phyloP scores from a whole-genome alignment of 139 green algal species.

The Tetraselmis striata region DNA sequence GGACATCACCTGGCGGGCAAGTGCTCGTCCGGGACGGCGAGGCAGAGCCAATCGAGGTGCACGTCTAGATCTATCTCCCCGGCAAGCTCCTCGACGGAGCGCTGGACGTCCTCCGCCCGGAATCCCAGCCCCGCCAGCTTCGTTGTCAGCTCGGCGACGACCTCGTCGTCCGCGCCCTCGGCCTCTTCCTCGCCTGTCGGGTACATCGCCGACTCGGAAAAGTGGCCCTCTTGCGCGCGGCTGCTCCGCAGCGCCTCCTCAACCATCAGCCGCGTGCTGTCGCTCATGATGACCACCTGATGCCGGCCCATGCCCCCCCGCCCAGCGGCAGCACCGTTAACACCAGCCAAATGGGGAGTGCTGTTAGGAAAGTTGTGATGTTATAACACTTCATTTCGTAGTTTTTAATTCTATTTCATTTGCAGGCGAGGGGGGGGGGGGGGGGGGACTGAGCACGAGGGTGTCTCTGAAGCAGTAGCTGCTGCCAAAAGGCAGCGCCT shows the following conservation, averaged over 20 bases:
- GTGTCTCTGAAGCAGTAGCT: too few species aligned
- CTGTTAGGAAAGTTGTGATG: too few species aligned
- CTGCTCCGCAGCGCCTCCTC: constrained; percentile 27
- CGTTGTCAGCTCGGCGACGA: constrained; percentile 6
- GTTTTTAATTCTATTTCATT: too few species aligned
- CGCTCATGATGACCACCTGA: constrained; percentile 35
- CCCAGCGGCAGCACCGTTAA: too few species aligned
- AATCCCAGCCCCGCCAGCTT: constrained; percentile 54
- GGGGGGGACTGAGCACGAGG: too few species aligned
- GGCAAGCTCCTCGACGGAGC: background rate
- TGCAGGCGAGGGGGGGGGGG: too few species aligned
- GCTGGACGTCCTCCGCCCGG: constrained; percentile 23
- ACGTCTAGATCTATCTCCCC: constrained; percentile 13
- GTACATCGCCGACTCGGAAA: constrained; percentile 3
- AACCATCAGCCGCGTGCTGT: constrained; percentile 31
- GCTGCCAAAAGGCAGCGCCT: too few species aligned
- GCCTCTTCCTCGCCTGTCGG: constrained; percentile 8
- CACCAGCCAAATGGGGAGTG: too few species aligned
- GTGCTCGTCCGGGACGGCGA: constrained; percentile 49
- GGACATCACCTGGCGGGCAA: constrained; percentile 41
- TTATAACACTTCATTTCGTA: too few species aligned
- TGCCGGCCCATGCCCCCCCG: background rate
- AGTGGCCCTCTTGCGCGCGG: background rate
- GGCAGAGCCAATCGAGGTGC: constrained; percentile 69
- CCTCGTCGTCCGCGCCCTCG: background rate